Base-by-base conservation (phyloP, 2,329 filamentous ascomycete genomes). In the Hymenotorrendiella dingleyae region DNA sequence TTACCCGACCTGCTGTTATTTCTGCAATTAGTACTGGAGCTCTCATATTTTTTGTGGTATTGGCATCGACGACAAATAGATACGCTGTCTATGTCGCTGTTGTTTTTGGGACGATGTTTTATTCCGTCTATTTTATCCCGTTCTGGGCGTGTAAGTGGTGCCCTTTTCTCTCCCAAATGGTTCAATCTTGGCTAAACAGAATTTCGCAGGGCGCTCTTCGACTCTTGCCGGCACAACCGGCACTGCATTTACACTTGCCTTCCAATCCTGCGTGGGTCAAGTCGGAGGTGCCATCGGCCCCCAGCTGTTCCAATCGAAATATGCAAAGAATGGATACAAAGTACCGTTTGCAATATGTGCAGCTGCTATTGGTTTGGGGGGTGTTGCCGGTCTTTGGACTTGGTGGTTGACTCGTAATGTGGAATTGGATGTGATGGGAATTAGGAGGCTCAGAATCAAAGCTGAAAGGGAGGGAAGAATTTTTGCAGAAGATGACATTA, bases 221-320 rank as follows among this genome's bases (percentile, higher is more conserved):
- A 67, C 66, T 8, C 54, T 70, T 1, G 52, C 55, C 1, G 67
- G 68, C 2, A 63, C 62, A 5, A 71, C 68, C 0, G 68, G 66
- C 9, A 66, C 67, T 0, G 68, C 67, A 0, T 70, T 71, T 42
- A 67, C 66, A 0, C 55, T 70, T 2, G 68, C 64, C 0, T 56
- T 71, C 8, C 67, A 70, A 45, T 64, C 62, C 1, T 64, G 62
- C 4, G 59, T 70, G 6, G 68, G 62, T 0, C 68, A 71, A 52
- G 57, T 71, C 1, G 68, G 69, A 4, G 67, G 66, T n/a, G 66
- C 69, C 2, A 60, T 71, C 20, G 68, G 64, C 0, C 68, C 67
- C 1, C 67, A 70, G 48, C 53, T 70, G 0, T 70, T 71, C 52
- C 63, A 65, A 47, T 61, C 58, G 2, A 62, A 61, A 34, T 71